Percentiles rank a stretch among this genome's conserved stretches.
phyloP scores from a whole-genome alignment of 129 eudicot species.

The Arctium lappa region DNA sequence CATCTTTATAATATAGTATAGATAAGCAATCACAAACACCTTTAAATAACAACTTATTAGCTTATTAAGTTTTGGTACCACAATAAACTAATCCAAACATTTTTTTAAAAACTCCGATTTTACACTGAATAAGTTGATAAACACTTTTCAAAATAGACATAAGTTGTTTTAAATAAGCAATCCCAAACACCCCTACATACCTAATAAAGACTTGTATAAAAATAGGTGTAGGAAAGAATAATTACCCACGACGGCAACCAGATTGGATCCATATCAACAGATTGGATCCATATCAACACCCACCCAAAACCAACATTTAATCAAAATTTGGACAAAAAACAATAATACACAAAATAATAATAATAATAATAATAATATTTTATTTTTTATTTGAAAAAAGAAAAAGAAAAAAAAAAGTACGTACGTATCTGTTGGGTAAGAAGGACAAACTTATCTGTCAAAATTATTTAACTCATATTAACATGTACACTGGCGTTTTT shows the following conservation, averaged over 20 bases:
- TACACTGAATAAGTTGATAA: too few species aligned
- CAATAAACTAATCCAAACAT: too few species aligned
- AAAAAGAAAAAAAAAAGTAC: background rate
- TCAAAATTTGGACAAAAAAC: background rate
- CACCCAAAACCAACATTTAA: background rate
- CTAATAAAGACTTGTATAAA: background rate
- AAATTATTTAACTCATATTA: conserved; percentile 37
- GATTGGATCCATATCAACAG: background rate
- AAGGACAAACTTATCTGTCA: conserved; percentile 3
- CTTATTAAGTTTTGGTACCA: too few species aligned
- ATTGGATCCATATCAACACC: background rate
- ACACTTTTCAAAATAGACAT: too few species aligned
- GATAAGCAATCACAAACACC: too few species aligned
- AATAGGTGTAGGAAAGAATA: background rate
- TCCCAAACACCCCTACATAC: background rate
- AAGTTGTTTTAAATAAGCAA: too few species aligned
- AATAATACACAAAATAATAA: background rate
- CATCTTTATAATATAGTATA: too few species aligned
- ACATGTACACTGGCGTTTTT: conserved; percentile 72
- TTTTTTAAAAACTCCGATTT: too few species aligned
- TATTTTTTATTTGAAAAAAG: background rate
- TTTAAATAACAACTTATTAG: too few species aligned
- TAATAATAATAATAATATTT: background rate
- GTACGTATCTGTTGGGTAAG: background rate
- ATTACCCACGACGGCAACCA: background rate